Conservation (phyloP, 2,329 filamentous ascomycete genomes). For the Helminthosporium solani region DNA sequence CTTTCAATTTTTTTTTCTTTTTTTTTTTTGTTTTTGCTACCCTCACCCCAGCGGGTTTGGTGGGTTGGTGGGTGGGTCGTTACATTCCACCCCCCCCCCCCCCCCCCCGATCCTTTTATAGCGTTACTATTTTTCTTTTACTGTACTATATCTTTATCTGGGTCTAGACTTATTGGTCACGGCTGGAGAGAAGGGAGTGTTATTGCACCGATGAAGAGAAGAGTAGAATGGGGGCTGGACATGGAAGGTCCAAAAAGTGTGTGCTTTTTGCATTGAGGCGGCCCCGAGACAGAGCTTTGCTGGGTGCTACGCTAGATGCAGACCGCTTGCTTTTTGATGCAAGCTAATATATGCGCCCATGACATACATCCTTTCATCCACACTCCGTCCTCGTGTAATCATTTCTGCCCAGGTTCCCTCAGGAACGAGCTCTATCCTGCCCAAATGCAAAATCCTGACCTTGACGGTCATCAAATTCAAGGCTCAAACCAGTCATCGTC, state of each 20-base stretch:
- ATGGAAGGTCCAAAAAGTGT: background rate
- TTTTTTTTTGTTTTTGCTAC: no score
- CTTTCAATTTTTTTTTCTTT: no score
- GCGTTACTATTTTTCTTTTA: conserved; percentile 2
- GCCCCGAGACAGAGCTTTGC: background rate
- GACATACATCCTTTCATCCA: no score
- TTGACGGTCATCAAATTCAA: no score
- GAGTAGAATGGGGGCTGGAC: background rate
- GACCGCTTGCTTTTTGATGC: background rate
- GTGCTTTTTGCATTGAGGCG: background rate
- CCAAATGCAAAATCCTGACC: no score
- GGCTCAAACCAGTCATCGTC: background rate
- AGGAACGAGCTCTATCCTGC: no score
- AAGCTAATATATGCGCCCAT: background rate
- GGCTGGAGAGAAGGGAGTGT: background rate
- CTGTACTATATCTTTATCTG: conserved; percentile 9
- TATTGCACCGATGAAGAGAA: conserved; percentile 1
- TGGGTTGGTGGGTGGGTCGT: no score
- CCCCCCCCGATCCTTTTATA: no score
- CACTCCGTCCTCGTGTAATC: no score
- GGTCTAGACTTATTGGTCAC: background rate
- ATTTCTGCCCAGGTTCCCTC: no score
- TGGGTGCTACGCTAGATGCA: background rate
- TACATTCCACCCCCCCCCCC: no score
- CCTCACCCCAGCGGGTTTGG: no score